These are phyloP conservation scores for Corymbia maculata DNA, from an alignment of 345 rosid genomes.

Conservation along the genomic window DNA sequence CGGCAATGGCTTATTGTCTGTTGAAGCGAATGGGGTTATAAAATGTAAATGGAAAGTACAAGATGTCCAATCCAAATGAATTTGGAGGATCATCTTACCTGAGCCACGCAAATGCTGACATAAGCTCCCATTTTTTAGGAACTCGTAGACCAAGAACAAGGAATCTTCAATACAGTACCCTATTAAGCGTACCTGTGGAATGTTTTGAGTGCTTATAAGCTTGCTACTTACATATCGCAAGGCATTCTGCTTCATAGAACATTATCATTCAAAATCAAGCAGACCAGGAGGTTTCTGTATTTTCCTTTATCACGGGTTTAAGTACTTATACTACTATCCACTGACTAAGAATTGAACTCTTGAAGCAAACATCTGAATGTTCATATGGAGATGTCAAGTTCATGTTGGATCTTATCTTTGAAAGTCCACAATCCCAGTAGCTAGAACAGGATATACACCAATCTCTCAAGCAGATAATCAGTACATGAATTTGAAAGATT, in stretches of 20 bases:
- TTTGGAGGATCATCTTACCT: conserved; percentile 23
- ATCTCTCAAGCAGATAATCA: not conserved
- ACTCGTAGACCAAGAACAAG: conserved; percentile 81
- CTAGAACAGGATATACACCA: not conserved
- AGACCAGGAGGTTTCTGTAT: not conserved
- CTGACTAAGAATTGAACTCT: not conserved
- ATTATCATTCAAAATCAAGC: not conserved
- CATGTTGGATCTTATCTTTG: not conserved
- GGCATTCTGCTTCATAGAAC: not conserved
- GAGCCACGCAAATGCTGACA: conserved; percentile 73
- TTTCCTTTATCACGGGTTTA: not conserved
- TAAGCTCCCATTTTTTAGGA: conserved; percentile 77
- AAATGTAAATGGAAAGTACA: not conserved
- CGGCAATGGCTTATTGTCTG: conserved; percentile 61
- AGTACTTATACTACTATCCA: not conserved
- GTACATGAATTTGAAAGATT: not conserved
- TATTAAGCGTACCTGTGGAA: conserved; percentile 56
- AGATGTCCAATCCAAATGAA: not conserved
- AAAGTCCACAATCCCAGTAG: not conserved
- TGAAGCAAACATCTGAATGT: not conserved
- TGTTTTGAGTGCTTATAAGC: not conserved
- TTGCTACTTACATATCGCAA: not conserved
- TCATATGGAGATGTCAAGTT: not conserved
- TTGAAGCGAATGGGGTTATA: not conserved
- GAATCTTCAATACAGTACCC: conserved; percentile 87